phyloP scores from a whole-genome alignment of 345 rosid species.

The Acer saccharum region DNA sequence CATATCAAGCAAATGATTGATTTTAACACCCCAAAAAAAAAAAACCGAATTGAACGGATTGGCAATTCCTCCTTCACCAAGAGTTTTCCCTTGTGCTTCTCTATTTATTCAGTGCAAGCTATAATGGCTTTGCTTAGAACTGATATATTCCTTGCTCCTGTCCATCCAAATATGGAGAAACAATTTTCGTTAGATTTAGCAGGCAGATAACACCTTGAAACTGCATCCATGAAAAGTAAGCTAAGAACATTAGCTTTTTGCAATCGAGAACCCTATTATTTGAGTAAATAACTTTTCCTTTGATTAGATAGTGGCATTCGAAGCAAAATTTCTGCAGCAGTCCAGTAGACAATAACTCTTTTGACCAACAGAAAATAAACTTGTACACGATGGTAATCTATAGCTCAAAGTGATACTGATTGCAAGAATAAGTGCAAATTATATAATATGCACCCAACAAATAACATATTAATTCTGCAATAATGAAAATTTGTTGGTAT shows the following conservation, averaged over 20 bases:
- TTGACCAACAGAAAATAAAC: slow-evolving; percentile 26
- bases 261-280: not conserved
- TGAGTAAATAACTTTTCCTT: not conserved
- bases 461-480: too few species aligned
- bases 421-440: too few species aligned
- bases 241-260: not conserved
- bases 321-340: not conserved
- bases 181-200: not conserved
- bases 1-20: slow-evolving; percentile 3
- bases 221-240: not conserved
- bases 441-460: too few species aligned
- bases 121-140: slow-evolving; percentile 35
- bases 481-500: too few species aligned
- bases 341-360: not conserved
- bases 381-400: not conserved
- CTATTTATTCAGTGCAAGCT: slow-evolving; percentile 70
- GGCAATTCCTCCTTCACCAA: slow-evolving; percentile 67
- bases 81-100: slow-evolving; percentile 87
- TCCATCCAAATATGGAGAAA: slow-evolving; percentile 8
- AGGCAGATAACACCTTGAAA: not conserved
- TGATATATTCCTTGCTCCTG: slow-evolving; percentile 93
- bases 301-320: not conserved
- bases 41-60: not conserved
- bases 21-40: not conserved
- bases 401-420: too few species aligned